Conservation (phyloP, 177 flowering plant species). For the Vitis hybrid region DNA sequence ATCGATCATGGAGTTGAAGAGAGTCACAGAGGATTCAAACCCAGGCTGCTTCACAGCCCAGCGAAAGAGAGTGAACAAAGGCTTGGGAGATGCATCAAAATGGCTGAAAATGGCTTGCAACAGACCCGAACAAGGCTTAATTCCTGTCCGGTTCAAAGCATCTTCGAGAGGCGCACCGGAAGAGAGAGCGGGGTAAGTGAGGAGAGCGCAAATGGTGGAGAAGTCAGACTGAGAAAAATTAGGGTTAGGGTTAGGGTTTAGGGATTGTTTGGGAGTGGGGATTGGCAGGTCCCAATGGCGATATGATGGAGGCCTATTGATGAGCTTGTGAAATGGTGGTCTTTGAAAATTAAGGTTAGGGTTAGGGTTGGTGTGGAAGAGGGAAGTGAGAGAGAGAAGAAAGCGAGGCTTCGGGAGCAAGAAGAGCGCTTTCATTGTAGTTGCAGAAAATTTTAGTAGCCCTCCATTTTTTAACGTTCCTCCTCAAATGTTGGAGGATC, state of each 20-base stretch:
- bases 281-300: neutral
- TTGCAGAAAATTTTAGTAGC: too few relatives aligned
- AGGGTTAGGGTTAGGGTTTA: conserved; percentile 6
- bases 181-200: conserved; percentile 30
- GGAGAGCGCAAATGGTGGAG: conserved; percentile 33
- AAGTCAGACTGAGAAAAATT: conserved; percentile 22
- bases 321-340: too few relatives aligned
- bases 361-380: too few relatives aligned
- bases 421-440: too few relatives aligned
- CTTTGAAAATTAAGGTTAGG: too few relatives aligned
- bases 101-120: conserved; percentile 42
- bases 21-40: conserved; percentile 27
- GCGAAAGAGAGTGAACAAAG: conserved; percentile 40
- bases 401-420: too few relatives aligned
- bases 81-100: conserved; percentile 63
- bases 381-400: too few relatives aligned
- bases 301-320: too few relatives aligned
- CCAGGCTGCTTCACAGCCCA: conserved; percentile 67
- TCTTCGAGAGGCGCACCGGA: conserved; percentile 41
- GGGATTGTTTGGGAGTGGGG: neutral
- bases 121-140: conserved; percentile 34
- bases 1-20: conserved; percentile 56
- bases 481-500: too few relatives aligned
- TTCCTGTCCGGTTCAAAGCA: conserved; percentile 42
- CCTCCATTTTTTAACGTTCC: too few relatives aligned